Percentiles rank a stretch among this genome's conserved stretches.
These are phyloP conservation scores for Isatis tinctoria DNA, from an alignment of 345 rosid species.

Conservation along the genomic window DNA sequence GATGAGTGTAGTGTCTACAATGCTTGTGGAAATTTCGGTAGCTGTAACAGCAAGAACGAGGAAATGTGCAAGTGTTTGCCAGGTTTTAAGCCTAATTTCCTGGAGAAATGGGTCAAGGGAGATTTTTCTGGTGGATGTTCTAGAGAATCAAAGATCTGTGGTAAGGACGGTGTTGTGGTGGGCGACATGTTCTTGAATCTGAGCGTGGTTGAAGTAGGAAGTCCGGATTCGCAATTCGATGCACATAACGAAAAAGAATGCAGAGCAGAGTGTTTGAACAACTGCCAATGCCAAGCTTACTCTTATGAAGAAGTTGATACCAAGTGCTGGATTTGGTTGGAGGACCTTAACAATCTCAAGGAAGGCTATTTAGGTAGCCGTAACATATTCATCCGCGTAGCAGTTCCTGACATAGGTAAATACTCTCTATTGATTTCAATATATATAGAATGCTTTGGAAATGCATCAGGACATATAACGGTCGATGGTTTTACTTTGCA, in stretches of 20 bases:
- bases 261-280: constrained; percentile 44
- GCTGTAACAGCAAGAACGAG: constrained; percentile 41
- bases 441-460: background rate
- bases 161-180: constrained; percentile 25
- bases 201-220: constrained; percentile 52
- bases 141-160: constrained; percentile 39
- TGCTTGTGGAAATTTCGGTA: constrained; percentile 46
- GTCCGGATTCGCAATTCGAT: constrained; percentile 35
- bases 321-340: constrained; percentile 60
- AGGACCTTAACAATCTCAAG: constrained; percentile 49
- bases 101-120: constrained; percentile 36
- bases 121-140: constrained; percentile 43
- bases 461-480: background rate
- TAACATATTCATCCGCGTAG: constrained; percentile 39
- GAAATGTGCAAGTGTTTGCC: constrained; percentile 45
- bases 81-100: constrained; percentile 39
- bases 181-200: constrained; percentile 45
- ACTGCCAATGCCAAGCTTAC: constrained; percentile 60
- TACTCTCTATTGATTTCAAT: background rate
- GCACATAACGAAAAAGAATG: constrained; percentile 42
- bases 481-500: constrained; percentile 20
- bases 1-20: constrained; percentile 42
- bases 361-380: constrained; percentile 41
- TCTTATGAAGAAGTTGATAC: constrained; percentile 36
- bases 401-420: constrained; percentile 48